Percentiles rank a stretch among this genome's conserved stretches.
Conservation (phyloP, 768 basidiomycete genomes). For the Tylopilus sp. region DNA sequence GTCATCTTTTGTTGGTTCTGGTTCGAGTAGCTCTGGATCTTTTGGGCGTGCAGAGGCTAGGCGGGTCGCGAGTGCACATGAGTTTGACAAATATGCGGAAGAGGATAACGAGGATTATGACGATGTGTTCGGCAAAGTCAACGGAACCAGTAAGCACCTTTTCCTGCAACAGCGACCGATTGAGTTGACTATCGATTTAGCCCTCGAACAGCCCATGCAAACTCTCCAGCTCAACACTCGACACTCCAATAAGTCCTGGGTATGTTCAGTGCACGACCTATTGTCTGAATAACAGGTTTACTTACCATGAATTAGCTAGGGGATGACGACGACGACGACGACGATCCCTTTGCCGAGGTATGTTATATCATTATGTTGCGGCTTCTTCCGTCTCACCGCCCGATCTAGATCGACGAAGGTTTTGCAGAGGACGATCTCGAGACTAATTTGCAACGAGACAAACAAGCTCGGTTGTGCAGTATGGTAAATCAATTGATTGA, state of each 20-base stretch:
- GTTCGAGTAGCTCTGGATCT: constrained; percentile 44
- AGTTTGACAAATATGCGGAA: constrained; percentile 85
- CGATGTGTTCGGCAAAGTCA: constrained; percentile 85
- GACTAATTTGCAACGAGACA: constrained; percentile 89
- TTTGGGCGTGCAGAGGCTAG: constrained; percentile 65
- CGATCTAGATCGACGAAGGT: constrained; percentile 79
- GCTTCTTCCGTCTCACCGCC: constrained; percentile 3
- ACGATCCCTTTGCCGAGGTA: constrained; percentile 96
- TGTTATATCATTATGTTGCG: background rate
- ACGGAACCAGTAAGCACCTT: constrained; percentile 54
- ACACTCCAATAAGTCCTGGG: constrained; percentile 90
- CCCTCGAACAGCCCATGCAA: constrained; percentile 58
- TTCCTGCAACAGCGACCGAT: background rate
- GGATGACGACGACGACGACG: constrained; percentile 87
- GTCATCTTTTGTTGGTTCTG: constrained; percentile 48
- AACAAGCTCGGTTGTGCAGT: constrained; percentile 82
- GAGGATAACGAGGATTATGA: constrained; percentile 92
- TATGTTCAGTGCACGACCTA: constrained; percentile 27
- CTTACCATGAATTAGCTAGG: constrained; percentile 47
- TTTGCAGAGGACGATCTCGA: constrained; percentile 91
- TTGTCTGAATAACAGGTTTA: background rate
- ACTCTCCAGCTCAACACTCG: constrained; percentile 83
- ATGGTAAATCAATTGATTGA: constrained; percentile 84
- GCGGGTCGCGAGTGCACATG: constrained; percentile 50
- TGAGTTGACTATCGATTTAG: constrained; percentile 31